Percentiles rank a stretch among this genome's conserved stretches.
Evolutionary conservation across 805 yeast genomes (phyloP).

Genomic region (Scheffersomyces stipitis): DNA sequence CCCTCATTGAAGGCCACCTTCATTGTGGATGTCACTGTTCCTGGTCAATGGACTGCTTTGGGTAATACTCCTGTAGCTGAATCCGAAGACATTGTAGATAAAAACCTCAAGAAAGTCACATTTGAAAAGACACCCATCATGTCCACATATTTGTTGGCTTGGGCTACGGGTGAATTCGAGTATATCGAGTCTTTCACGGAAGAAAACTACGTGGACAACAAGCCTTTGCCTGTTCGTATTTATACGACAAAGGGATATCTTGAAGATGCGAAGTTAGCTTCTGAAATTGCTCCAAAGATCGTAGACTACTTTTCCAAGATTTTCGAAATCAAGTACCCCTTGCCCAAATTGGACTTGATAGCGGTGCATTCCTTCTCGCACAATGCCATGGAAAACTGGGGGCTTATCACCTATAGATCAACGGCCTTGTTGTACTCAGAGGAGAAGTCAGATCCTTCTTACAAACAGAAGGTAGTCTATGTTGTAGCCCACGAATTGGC

Average conservation of each 20-base stretch:
- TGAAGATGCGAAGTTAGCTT: conserved; percentile 48
- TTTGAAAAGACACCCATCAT: conserved; percentile 52
- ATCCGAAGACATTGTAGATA: conserved; percentile 13
- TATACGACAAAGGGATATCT: conserved; percentile 53
- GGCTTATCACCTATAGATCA: conserved; percentile 67
- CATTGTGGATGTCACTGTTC: conserved; percentile 40
- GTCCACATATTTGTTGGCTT: conserved; percentile 58
- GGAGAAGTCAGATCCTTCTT: conserved; percentile 45
- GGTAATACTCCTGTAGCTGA: conserved; percentile 47
- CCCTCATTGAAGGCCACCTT: conserved; percentile 58
- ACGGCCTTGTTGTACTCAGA: conserved; percentile 49
- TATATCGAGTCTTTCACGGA: conserved; percentile 48
- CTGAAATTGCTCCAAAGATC: conserved; percentile 47
- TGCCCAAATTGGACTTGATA: conserved; percentile 77
- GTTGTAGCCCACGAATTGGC: conserved; percentile 86
- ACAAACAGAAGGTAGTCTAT: conserved; percentile 72
- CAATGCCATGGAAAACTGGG: conserved; percentile 94
- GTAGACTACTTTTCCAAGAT: conserved; percentile 49
- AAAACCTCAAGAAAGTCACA: conserved; percentile 22
- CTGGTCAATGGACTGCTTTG: conserved; percentile 36
- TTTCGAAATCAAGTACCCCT: conserved; percentile 60
- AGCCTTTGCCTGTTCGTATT: conserved; percentile 48
- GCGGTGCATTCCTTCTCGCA: conserved; percentile 80
- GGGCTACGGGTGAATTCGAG: conserved; percentile 60
- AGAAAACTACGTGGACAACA: conserved; percentile 33